Percentiles rank a stretch among this genome's conserved stretches.
Evolutionary conservation across 345 rosid species (phyloP).

Genomic region (Hibiscus tridactylites): DNA sequence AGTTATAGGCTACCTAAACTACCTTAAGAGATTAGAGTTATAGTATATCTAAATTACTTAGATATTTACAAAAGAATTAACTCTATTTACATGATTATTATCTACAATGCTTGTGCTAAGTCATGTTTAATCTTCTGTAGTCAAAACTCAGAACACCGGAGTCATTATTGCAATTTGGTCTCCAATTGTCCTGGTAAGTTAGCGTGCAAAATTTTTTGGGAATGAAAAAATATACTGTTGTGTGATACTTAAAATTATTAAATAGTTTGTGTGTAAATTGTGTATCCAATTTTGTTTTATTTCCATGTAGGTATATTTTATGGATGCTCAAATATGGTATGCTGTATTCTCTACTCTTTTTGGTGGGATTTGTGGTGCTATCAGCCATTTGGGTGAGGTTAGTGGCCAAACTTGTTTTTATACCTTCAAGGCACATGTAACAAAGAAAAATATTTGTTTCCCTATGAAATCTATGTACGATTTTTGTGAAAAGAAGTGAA

Average conservation of each 20-base stretch:
- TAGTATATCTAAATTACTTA: no score
- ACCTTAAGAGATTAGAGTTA: no score
- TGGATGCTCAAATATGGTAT: constrained; percentile 99
- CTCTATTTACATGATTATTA: no score
- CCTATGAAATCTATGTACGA: neutral
- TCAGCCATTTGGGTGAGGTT: constrained; percentile 98
- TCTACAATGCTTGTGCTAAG: constrained; percentile 7
- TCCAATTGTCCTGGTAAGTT: constrained; percentile 78
- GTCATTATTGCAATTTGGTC: constrained; percentile 90
- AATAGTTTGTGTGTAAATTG: neutral
- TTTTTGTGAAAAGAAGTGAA: neutral
- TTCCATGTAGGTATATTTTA: constrained; percentile 66
- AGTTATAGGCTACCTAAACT: no score
- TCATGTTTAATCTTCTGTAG: constrained; percentile 35
- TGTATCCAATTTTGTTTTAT: constrained; percentile 5
- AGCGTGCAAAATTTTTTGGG: constrained; percentile 5
- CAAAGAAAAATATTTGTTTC: neutral
- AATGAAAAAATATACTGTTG: constrained; percentile 8
- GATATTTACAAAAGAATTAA: no score
- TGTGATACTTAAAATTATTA: neutral
- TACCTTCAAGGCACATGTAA: neutral
- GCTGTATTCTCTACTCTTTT: constrained; percentile 85
- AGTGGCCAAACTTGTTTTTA: constrained; percentile 18
- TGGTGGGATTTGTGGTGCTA: constrained; percentile 95
- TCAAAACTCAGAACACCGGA: constrained; percentile 67